Conservation (phyloP, 371 early-diverging fungal species). For the Rhizopus sp. region DNA sequence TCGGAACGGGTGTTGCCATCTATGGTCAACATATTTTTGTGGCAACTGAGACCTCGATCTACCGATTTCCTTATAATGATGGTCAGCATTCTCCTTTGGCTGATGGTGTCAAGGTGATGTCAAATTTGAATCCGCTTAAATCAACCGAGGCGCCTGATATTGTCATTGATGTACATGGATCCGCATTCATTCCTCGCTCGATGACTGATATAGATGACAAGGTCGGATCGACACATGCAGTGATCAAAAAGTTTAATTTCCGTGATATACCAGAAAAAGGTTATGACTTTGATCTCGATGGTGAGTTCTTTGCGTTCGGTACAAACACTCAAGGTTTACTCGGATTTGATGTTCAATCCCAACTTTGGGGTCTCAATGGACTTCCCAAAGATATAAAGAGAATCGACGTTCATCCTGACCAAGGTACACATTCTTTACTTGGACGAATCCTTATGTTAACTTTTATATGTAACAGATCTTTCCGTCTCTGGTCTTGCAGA, state of each 20-base stretch:
- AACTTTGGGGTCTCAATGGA: conserved; percentile 46
- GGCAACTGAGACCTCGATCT: conserved; percentile 32
- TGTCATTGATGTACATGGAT: conserved; percentile 43
- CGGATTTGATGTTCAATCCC: conserved; percentile 47
- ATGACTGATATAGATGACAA: conserved; percentile 14
- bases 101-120: conserved; percentile 27
- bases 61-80: conserved; percentile 42
- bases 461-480: conserved; percentile 15
- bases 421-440: conserved; percentile 5
- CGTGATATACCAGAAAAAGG: conserved; percentile 32
- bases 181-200: conserved; percentile 35
- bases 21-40: conserved; percentile 33
- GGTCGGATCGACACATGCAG: conserved; percentile 21
- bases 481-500: conserved; percentile 31
- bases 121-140: conserved; percentile 25
- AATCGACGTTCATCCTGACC: conserved; percentile 9
- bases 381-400: conserved; percentile 2
- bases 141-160: conserved; percentile 26
- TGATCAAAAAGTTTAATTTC: conserved; percentile 49
- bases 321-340: conserved; percentile 40
- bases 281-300: conserved; percentile 40
- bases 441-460: background rate
- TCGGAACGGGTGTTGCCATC: conserved; percentile 31
- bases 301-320: conserved; percentile 39
- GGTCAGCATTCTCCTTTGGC: conserved; percentile 39